Base-by-base conservation (phyloP, 306 rosid species). In the Vigna nakashimae region DNA sequence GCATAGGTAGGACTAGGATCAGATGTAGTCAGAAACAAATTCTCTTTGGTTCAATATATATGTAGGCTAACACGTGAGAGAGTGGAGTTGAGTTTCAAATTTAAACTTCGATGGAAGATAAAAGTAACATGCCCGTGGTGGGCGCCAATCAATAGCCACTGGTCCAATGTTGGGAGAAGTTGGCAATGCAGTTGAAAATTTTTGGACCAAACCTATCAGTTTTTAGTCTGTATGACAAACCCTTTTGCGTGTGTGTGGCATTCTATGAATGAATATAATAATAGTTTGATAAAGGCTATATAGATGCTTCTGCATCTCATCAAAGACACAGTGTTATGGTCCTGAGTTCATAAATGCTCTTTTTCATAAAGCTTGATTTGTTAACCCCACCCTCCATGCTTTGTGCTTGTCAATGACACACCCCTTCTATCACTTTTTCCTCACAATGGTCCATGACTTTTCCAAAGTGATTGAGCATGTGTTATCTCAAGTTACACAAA, bases 301-400 rank as follows among this genome's bases (percentile, higher is more conserved):
- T 16, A n/a, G 86, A 71, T 57, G 66, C 65, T 70, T 70, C 56
- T 65, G 55, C 30, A 62, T 68, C 74, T 74, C 69, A 62, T 74
- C 69, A 62, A 63, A 63, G 51, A 49, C 66, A 79, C 71, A 65
- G 1, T 51, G 79, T 65, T 24, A 79, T 82, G 86, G 84, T 59
- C 84, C 73, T 50, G n/a, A 65, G 17, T 65, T 70, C 48, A 59
- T 43, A 17, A 69, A 26, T 67, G 22, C 71, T 67, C 40, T 51
- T 69, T 74, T 34, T 1, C 18, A 34, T 45, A 79, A 79, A 79
- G 78, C 38, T 68, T 66, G 60, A 53, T 43, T 60, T 55, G 48
- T 45, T 22, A 79, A 64, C 84, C 84, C 78, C 80, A 82, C 79
- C 57, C 24, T 73, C 79, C 84, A 78, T 85, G 81, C 74, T 58